Evolutionary conservation across 2,329 filamentous ascomycete species (phyloP).

Genomic region (Cladosporium sp.): DNA sequence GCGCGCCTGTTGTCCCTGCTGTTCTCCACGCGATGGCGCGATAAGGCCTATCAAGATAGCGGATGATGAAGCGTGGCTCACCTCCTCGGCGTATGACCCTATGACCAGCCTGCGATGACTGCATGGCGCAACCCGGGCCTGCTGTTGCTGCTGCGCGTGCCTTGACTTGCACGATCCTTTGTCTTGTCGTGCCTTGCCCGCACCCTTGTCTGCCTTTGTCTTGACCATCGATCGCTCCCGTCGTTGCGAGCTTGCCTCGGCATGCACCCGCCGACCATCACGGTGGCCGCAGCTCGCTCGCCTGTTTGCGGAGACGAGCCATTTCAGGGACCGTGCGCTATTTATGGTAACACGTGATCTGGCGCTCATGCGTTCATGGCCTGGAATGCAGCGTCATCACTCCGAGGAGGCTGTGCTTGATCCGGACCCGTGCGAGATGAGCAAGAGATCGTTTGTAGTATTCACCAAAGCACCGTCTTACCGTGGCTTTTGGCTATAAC

Average conservation of each 20-base stretch:
- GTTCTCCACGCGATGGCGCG: neutral
- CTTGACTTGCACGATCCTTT: neutral
- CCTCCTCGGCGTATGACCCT: constrained; percentile 4
- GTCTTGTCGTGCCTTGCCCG: neutral
- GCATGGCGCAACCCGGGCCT: neutral
- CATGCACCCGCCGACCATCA: neutral
- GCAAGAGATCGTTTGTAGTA: no score
- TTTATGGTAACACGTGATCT: neutral
- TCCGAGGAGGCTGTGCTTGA: no score
- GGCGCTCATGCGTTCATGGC: neutral
- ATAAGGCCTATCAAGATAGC: neutral
- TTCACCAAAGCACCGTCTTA: no score
- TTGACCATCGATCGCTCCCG: neutral
- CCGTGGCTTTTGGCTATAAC: no score
- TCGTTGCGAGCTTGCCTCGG: neutral
- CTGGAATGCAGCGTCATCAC: neutral
- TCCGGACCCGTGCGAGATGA: no score
- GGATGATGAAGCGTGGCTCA: neutral
- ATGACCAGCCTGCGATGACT: constrained; percentile 1
- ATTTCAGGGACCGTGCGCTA: neutral
- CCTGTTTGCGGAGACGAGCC: constrained; percentile 8
- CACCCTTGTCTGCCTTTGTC: neutral
- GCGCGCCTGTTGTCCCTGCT: neutral
- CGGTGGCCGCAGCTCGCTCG: neutral
- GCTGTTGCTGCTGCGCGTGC: neutral